Conservation (phyloP, 2,329 filamentous ascomycete genomes). For the Thelonectria discophora region DNA sequence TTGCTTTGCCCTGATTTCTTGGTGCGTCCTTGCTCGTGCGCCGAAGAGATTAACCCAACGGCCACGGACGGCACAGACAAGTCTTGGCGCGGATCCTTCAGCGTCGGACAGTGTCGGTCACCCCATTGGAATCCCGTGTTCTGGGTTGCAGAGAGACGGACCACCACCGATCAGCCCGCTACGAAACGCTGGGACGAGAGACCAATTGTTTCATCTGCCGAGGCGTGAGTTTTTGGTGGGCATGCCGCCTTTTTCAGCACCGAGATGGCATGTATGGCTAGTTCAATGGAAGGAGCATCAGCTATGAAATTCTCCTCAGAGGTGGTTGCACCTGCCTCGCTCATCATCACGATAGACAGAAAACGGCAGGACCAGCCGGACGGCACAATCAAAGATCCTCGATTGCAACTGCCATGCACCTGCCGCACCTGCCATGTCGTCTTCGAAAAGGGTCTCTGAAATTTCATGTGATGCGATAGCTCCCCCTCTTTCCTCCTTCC, state of each 20-base stretch:
- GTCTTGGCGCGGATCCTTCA: not conserved
- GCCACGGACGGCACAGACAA: too few species aligned
- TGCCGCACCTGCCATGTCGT: too few species aligned
- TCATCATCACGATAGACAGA: not conserved
- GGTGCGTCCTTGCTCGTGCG: too few species aligned
- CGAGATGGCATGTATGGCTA: too few species aligned
- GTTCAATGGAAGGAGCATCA: too few species aligned
- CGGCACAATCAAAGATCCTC: too few species aligned
- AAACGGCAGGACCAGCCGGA: slow-evolving; percentile 13
- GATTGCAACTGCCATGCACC: too few species aligned
- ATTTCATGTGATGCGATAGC: slow-evolving; percentile 1
- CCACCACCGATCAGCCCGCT: not conserved
- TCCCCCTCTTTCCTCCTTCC: not conserved
- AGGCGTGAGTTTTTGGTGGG: too few species aligned
- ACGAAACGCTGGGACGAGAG: not conserved
- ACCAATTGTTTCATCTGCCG: not conserved
- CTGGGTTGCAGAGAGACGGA: not conserved
- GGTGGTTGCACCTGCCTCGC: too few species aligned
- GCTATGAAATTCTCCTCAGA: not conserved
- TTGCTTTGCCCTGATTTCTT: too few species aligned
- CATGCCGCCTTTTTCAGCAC: too few species aligned
- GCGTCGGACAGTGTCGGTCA: not conserved
- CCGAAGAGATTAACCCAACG: too few species aligned
- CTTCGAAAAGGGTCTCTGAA: not conserved
- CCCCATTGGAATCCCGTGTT: not conserved